A percentile compares a stretch with the other conserved stretches of the same genome.
Conservation (phyloP, 139 green algal species). For the Coelastrella sp. region DNA sequence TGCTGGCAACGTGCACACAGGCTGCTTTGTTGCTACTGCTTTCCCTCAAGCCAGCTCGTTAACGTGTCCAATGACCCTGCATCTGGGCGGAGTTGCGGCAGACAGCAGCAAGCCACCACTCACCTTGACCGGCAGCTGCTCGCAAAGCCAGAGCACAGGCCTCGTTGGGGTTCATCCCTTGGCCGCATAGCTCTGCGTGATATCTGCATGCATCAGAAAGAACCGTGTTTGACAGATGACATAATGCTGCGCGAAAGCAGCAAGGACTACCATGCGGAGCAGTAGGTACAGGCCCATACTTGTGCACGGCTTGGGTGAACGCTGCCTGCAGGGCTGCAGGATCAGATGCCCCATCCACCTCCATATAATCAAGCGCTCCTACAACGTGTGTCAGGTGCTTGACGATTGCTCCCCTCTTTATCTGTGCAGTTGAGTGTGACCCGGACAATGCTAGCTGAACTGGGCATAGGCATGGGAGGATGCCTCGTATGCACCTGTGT, state of each 20-base stretch:
- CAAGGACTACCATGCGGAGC: neutral
- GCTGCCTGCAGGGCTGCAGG: constrained; percentile 7
- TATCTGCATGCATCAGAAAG: neutral
- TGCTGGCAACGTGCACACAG: neutral
- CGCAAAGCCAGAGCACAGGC: constrained; percentile 67
- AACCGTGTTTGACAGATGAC: too few species aligned
- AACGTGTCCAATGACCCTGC: too few species aligned
- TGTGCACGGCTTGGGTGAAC: constrained; percentile 35
- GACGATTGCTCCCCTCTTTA: too few species aligned
- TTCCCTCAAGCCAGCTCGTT: too few species aligned
- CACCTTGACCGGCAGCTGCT: constrained; percentile 63
- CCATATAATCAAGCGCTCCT: neutral
- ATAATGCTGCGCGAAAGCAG: too few species aligned
- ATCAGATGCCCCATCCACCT: neutral
- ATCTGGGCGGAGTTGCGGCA: neutral
- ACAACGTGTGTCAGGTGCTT: too few species aligned
- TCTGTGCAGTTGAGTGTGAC: too few species aligned
- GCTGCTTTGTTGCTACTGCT: too few species aligned
- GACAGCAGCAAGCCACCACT: neutral
- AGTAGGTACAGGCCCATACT: constrained; percentile 5
- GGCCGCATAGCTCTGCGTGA: constrained; percentile 26
- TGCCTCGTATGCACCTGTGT: too few species aligned
- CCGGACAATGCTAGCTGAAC: too few species aligned
- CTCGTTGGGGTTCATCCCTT: constrained; percentile 67
- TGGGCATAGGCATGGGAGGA: too few species aligned